These are phyloP conservation scores for Malus hybrid DNA, from an alignment of 331 rosid genomes.

Conservation along the genomic window DNA sequence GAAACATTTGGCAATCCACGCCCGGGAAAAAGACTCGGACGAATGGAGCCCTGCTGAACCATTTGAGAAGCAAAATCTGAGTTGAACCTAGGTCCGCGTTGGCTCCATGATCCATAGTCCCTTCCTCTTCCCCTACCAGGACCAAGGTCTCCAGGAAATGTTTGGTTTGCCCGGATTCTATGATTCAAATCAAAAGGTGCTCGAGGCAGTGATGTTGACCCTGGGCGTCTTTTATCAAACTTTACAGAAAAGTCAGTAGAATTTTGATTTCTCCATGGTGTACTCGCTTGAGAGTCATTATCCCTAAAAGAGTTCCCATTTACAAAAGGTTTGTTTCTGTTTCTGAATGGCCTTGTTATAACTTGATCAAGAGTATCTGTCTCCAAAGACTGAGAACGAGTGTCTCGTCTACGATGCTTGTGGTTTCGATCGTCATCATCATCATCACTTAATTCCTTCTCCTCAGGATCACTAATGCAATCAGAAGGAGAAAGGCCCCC, in stretches of 20 bases:
- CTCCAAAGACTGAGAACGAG: slow-evolving; percentile 77
- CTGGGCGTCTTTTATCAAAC: slow-evolving; percentile 77
- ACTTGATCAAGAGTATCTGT: slow-evolving; percentile 65
- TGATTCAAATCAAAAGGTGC: slow-evolving; percentile 59
- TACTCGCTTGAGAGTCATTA: slow-evolving; percentile 62
- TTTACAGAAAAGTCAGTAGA: slow-evolving; percentile 45
- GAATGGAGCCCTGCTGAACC: slow-evolving; percentile 74
- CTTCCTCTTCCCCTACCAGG: slow-evolving; percentile 93
- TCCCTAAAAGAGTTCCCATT: slow-evolving; percentile 72
- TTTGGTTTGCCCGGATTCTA: slow-evolving; percentile 57
- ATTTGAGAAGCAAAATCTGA: slow-evolving; percentile 83
- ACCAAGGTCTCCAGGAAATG: slow-evolving; percentile 53
- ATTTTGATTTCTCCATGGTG: slow-evolving; percentile 46
- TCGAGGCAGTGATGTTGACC: slow-evolving; percentile 45
- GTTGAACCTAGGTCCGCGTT: slow-evolving; percentile 71
- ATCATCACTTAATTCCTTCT: slow-evolving; percentile 91
- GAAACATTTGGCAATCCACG: slow-evolving; percentile 80
- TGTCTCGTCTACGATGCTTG: slow-evolving; percentile 89
- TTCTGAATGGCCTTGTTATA: slow-evolving; percentile 65
- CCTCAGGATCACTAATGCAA: slow-evolving; percentile 82
- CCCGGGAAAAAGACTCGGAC: slow-evolving; percentile 62
- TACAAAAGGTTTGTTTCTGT: slow-evolving; percentile 56
- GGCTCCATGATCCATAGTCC: slow-evolving; percentile 78
- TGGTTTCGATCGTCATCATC: slow-evolving; percentile 98
- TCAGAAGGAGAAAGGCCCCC: slow-evolving; percentile 67